A percentile compares a stretch with the other conserved stretches of the same genome.
Evolutionary conservation across 257 asterid species (phyloP).

Genomic region (Solanum raphanifolium): DNA sequence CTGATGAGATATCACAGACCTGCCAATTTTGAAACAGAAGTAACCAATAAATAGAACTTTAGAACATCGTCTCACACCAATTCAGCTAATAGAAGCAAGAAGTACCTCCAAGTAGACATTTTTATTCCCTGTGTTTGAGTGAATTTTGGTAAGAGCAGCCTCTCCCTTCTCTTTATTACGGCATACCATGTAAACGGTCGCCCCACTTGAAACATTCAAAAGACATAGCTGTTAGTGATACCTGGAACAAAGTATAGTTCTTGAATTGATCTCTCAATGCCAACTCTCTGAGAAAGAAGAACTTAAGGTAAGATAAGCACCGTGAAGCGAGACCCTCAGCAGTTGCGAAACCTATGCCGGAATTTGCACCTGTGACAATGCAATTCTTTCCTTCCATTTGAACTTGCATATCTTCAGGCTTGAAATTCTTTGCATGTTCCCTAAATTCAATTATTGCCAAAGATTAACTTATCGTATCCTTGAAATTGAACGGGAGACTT

Average conservation of each 20-base stretch:
- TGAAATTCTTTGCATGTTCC: constrained; percentile 71
- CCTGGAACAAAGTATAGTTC: neutral
- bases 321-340: constrained; percentile 91
- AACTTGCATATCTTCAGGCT: constrained; percentile 60
- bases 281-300: neutral
- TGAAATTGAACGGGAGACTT: neutral
- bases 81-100: neutral
- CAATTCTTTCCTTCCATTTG: constrained; percentile 75
- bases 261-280: neutral
- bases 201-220: constrained; percentile 45
- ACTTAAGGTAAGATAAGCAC: constrained; percentile 16
- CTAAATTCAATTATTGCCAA: constrained; percentile 21
- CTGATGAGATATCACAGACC: constrained; percentile 79
- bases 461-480: neutral
- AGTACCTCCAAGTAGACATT: constrained; percentile 75
- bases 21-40: constrained; percentile 6
- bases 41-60: neutral
- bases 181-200: constrained; percentile 73
- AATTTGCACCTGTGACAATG: constrained; percentile 88
- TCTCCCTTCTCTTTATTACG: constrained; percentile 89
- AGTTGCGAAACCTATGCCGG: constrained; percentile 86
- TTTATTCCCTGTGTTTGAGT: constrained; percentile 54
- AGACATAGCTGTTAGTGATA: neutral
- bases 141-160: constrained; percentile 65
- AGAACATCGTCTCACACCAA: neutral